Conservation (phyloP, 2,329 filamentous ascomycete species). For the Calonectria honghensis region DNA sequence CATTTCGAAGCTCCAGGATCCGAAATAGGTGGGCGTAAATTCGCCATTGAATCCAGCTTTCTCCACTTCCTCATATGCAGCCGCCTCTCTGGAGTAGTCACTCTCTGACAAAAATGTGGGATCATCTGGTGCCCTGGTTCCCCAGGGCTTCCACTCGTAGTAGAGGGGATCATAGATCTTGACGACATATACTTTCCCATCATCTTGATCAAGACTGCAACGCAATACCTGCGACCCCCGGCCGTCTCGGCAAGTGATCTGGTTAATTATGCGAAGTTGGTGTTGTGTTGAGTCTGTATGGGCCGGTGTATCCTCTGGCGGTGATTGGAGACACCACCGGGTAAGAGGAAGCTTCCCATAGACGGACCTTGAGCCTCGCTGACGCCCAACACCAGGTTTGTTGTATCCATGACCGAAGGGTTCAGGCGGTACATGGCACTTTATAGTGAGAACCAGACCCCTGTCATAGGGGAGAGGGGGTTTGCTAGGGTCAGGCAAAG, state of each 20-base stretch:
- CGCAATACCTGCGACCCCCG: background rate
- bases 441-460: background rate
- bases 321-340: conserved; percentile 19
- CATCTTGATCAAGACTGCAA: background rate
- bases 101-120: background rate
- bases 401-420: background rate
- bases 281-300: conserved; percentile 5
- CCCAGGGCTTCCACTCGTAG: background rate
- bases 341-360: background rate
- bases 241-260: background rate
- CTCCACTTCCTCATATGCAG: background rate
- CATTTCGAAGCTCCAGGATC: conserved; percentile 4
- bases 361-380: background rate
- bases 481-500: conserved; percentile 9
- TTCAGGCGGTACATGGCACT: background rate
- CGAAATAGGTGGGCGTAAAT: background rate
- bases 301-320: background rate
- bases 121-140: background rate
- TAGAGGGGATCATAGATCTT: conserved; percentile 15
- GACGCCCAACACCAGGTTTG: background rate
- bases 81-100: conserved; percentile 12
- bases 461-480: conserved; percentile 1
- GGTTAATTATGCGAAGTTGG: background rate
- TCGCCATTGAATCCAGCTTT: background rate
- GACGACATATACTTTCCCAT: background rate